phyloP scores from a whole-genome alignment of 257 asterid genomes.

The Solanum chiquidenum region DNA sequence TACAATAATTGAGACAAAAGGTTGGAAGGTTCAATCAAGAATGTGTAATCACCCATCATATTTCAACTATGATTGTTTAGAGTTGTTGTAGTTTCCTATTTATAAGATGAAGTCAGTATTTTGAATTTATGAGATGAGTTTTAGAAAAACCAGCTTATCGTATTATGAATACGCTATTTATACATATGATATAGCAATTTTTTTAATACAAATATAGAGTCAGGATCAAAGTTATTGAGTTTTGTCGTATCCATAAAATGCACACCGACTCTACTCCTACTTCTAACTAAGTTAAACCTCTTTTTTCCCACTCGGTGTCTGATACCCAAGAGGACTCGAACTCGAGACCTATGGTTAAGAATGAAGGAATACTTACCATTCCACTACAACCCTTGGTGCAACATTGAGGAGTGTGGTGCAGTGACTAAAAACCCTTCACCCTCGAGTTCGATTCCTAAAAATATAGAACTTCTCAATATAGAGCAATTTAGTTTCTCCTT shows the following conservation, averaged over 20 bases:
- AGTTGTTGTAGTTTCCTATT: background rate
- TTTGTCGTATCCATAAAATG: background rate
- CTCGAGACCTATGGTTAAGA: background rate
- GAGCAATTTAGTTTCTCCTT: background rate
- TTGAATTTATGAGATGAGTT: background rate
- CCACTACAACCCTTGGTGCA: background rate
- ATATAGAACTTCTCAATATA: background rate
- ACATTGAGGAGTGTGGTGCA: background rate
- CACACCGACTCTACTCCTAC: background rate
- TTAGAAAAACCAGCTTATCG: background rate
- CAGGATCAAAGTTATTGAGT: background rate
- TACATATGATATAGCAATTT: background rate
- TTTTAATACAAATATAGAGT: background rate
- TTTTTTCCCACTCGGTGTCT: background rate
- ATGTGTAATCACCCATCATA: background rate
- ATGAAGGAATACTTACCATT: background rate
- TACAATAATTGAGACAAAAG: background rate
- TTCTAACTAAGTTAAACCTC: background rate
- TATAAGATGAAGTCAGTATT: background rate
- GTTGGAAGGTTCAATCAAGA: background rate
- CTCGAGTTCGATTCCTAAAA: background rate
- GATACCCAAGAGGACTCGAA: background rate
- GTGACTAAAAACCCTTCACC: background rate
- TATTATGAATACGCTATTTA: background rate
- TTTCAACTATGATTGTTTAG: background rate